A percentile compares a stretch with the other conserved stretches of the same genome.
phyloP scores from a whole-genome alignment of 2,329 filamentous ascomycete genomes.

The Colletotrichum endophyticum region DNA sequence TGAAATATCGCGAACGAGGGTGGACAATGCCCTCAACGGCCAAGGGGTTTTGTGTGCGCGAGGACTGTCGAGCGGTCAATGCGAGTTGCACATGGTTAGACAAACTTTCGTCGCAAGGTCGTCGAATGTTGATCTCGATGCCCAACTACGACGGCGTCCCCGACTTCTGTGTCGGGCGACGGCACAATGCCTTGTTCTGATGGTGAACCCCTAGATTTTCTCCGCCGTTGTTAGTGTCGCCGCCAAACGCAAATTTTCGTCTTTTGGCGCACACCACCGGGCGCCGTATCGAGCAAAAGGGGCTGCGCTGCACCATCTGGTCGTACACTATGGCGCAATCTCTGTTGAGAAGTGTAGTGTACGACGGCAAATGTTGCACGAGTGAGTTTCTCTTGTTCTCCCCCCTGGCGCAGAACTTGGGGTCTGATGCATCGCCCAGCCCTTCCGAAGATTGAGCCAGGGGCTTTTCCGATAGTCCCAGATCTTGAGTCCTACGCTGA shows the following conservation, averaged over 20 bases:
- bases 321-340: neutral
- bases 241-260: neutral
- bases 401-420: neutral
- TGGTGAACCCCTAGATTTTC: neutral
- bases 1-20: neutral
- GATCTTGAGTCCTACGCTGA: neutral
- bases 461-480: neutral
- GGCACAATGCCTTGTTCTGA: constrained; percentile 6
- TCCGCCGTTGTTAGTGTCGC: neutral
- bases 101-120: constrained; percentile 18
- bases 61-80: constrained; percentile 7
- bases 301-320: neutral
- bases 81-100: constrained; percentile 10
- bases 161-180: neutral
- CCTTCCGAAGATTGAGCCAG: neutral
- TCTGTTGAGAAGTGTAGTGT: neutral
- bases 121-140: constrained; percentile 17
- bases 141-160: constrained; percentile 14
- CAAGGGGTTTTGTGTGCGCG: neutral
- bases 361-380: neutral
- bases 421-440: neutral
- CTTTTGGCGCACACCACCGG: neutral
- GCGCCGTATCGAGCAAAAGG: neutral
- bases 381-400: neutral
- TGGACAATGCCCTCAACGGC: neutral